phyloP scores from a whole-genome alignment of 371 early-diverging fungal genomes.

The Phascolomyces articulosus region DNA sequence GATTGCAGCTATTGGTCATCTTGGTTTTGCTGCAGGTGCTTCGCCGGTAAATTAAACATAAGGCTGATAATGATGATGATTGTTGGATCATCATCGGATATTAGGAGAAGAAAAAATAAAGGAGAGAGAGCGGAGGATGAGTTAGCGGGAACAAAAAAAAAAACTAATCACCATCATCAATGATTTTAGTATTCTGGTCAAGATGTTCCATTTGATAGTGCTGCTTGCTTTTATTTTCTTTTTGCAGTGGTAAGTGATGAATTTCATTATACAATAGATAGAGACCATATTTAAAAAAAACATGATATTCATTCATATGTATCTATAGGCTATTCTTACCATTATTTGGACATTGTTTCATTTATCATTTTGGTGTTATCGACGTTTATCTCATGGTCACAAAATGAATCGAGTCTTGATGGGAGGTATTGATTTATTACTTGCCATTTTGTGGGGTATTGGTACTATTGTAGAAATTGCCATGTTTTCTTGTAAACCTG shows the following conservation, averaged over 20 bases:
- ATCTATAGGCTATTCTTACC: constrained; percentile 46
- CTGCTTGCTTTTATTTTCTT: constrained; percentile 46
- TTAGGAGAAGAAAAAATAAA: neutral
- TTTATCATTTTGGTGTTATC: constrained; percentile 43
- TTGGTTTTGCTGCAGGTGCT: constrained; percentile 57
- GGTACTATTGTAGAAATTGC: constrained; percentile 60
- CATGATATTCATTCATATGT: no score
- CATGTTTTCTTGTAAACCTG: constrained; percentile 51
- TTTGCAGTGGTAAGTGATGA: constrained; percentile 42
- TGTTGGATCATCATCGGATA: no score
- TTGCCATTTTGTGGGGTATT: constrained; percentile 58
- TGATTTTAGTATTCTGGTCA: constrained; percentile 33
- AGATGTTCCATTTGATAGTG: constrained; percentile 37
- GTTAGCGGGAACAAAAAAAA: neutral
- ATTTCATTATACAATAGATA: no score
- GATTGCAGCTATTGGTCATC: constrained; percentile 39
- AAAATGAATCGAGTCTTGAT: constrained; percentile 56
- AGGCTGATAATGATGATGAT: no score
- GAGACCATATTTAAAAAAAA: no score
- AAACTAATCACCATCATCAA: no score
- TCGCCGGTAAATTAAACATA: constrained; percentile 39
- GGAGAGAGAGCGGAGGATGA: neutral
- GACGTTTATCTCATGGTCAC: constrained; percentile 41
- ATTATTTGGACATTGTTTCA: constrained; percentile 53
- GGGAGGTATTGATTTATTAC: constrained; percentile 49